Base-by-base conservation (phyloP, 805 yeast genomes). In the Ogataea thermomethanolica region DNA sequence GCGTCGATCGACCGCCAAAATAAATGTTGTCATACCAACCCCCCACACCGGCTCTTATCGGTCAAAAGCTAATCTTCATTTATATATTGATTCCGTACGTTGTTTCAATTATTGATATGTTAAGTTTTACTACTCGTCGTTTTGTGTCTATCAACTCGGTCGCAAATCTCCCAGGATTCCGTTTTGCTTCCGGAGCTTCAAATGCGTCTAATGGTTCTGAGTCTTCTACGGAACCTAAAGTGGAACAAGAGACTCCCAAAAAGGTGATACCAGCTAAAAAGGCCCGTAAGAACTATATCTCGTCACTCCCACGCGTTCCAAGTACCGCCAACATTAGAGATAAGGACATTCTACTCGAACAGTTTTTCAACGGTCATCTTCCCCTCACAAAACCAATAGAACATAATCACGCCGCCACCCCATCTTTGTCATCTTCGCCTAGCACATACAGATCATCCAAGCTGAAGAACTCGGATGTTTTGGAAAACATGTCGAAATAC, bases 251-350 rank as follows among this genome's bases (percentile, higher is more conserved):
- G 8, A 31, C 42, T 6, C 11, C 29, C 13, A 24, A 25, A 10
- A 44, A 39, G 33, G 33, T 40, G 25, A 17, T 27, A 17, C 41
- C 39, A 5, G 40, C 51, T 10, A 54, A 48, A 38, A 55, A 50
- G 41, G 32, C 26, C 15, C 43, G 43, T 31, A 39, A 34, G n/a
- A 50, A 51, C 34, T 51, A 56, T 44, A 46, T 59, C 30, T 53
- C 53, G 27, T 48, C 59, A 3, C 51, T 60, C 28, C 65, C 65
- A n/a, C 48, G 60, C 25, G 65, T 62, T 10, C 65, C 65, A 13
- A 48, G 45, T 12, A 62, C 65, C 2, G 50, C 49, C 28, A 58
- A 59, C 41, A 61, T 62, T 25, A 57, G 51, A 27, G 52, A 55
- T 25, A 55, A 50, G 32, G 50, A 49, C 4, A 46, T 62, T 31